Evolutionary conservation across 108 stramenopile genomes (phyloP).

Genomic region (Nitzschia inconspicua): DNA sequence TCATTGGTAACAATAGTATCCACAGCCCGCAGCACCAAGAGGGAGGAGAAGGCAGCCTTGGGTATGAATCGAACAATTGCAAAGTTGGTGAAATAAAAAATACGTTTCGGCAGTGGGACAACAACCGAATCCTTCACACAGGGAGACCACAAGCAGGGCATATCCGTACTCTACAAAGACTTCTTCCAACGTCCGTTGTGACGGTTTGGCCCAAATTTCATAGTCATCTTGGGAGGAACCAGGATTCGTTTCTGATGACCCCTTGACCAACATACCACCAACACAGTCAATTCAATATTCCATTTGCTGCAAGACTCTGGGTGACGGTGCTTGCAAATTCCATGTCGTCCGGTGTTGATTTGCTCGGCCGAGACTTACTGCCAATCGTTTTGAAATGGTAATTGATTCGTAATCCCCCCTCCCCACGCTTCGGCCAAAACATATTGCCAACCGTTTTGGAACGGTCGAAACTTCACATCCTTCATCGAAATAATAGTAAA

Average conservation of each 20-base stretch:
- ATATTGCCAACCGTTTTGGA: too few relatives aligned
- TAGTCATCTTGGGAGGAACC: background rate
- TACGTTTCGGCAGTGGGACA: conserved; percentile 41
- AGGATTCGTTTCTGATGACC: background rate
- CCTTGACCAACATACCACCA: background rate
- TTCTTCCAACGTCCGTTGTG: conserved; percentile 16
- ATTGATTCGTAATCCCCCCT: too few relatives aligned
- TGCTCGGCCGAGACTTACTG: too few relatives aligned
- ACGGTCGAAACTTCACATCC: too few relatives aligned
- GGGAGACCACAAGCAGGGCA: conserved; percentile 31
- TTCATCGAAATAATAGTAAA: too few relatives aligned
- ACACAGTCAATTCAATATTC: too few relatives aligned
- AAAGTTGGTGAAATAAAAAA: conserved; percentile 59
- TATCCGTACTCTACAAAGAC: conserved; percentile 33
- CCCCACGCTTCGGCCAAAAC: too few relatives aligned
- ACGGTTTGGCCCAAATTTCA: conserved; percentile 26
- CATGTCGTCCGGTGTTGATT: too few relatives aligned
- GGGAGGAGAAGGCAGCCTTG: conserved; percentile 66
- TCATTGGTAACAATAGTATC: conserved; percentile 63
- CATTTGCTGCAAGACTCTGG: too few relatives aligned
- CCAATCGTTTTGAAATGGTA: too few relatives aligned
- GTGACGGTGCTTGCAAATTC: too few relatives aligned
- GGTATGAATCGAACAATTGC: conserved; percentile 58
- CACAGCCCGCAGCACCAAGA: conserved; percentile 56
- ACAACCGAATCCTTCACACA: conserved; percentile 38